Base-by-base conservation (phyloP, 495 filamentous ascomycete genomes). In the Talaromyces thailandensis region DNA sequence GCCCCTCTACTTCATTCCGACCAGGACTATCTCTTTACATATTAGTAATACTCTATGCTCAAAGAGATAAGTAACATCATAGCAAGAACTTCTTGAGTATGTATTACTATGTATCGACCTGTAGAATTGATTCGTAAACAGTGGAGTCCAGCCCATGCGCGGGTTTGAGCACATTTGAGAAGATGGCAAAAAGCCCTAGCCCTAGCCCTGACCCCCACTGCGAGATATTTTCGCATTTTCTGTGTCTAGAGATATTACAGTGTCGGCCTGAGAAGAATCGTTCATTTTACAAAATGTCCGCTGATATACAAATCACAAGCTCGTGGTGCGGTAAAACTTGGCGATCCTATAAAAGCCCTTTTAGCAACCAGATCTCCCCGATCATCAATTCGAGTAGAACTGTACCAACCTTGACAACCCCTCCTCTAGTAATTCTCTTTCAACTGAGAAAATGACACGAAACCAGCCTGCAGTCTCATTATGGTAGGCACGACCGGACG, bases 391-490 rank as follows among this genome's bases (percentile, higher is more conserved):
- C 6, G 6, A 31, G 16, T 35, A 43, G 35, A 50, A 21, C 3
- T n/a, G 25, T 18, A 68, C 73, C 62, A 59, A 74, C 75, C 75
- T 74, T 28, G 66, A 56, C 57, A 77, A 57, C 1, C 75, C 75
- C 56, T 75, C 73, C 58, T 67, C 60, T 32, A 77, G 51, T 14
- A 64, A 66, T 8, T 64, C 52, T 51, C 71, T 68, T 24, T 76
- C 69, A 11, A 72, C 67, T 5, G 73, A 70, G 61, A 77, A 82
- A 0, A 82, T 73, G 29, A 84, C 55, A 11, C 81, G 66, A 61
- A 81, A 84, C 73, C 74, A 81, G 0, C 80, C 81, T n/a, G 72
- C 65, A 58, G 67, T 63, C 58, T 75, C 76, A 2, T 63, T 63
- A 64, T 78, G 71, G 35, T 57, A 57, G 28, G 55, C 55, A 32